Evolutionary conservation across 2,329 filamentous ascomycete species (phyloP), one percentile per base, ranked within the genome.

Genomic region (Macrophomina pseudophaseolina): DNA sequence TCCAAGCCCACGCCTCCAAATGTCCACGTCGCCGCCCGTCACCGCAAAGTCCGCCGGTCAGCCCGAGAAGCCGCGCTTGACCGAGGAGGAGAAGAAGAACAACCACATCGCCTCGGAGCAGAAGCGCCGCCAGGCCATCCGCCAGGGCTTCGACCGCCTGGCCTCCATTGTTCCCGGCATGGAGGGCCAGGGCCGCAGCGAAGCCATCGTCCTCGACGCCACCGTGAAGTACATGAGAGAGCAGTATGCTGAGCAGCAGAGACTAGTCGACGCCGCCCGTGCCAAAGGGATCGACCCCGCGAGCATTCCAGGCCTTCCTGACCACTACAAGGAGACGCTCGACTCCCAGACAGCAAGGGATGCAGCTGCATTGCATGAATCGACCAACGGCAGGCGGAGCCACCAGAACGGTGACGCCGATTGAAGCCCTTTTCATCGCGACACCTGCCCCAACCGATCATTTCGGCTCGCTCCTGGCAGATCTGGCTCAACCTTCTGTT

Each of bases 91-190:
- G 74, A 91, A 91, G 83, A 91, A 91, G 76, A 86, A 86, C 73
- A 91, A 92, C 74, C 90, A 91, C 78, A 91, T 91, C 71, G 86
- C 87, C 30, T 90, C 88, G 4, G 86, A 88, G 75, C 85, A 87
- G 73, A 88, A 90, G 78, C 87, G 89, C 42, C 87, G 89, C 52
- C 86, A 88, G 66, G 91, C 90, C 14, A 97, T 97, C 70, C 86
- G 93, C 54, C 88, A 92, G 67, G 92, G 91, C 66, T 97, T 96
- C 76, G 92, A 97, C 77, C 86, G 89, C 40, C 85, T 97, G 32
- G 91, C 91, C 16, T 87, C 89, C 64, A 84, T 96, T 38, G 92
- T 97, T 0, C 93, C 93, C 0, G 92, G 91, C 0, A 84, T 96
- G 64, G 87, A 92, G 72, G 93, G 93, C 0, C 91, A 94, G 74